Percentiles rank a stretch among this genome's conserved stretches.
phyloP scores from a whole-genome alignment of 2,329 filamentous ascomycete genomes.

The Colletotrichum lentis region DNA sequence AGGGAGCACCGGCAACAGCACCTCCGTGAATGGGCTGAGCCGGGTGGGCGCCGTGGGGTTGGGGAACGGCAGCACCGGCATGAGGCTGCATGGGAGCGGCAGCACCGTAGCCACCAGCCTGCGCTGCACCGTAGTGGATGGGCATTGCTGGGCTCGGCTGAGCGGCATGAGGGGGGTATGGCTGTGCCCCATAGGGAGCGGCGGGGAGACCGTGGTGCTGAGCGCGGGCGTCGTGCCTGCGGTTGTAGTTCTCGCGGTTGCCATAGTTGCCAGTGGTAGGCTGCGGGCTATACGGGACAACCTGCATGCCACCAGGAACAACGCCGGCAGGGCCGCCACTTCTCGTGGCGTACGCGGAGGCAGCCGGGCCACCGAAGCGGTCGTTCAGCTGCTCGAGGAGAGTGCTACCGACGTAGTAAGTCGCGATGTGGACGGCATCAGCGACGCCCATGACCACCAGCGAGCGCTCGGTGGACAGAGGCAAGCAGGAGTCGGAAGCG shows the following conservation, averaged over 20 bases:
- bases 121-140: conserved; percentile 76
- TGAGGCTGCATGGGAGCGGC: conserved; percentile 82
- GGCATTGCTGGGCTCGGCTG: conserved; percentile 70
- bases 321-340: conserved; percentile 93
- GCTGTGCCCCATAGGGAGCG: conserved; percentile 74
- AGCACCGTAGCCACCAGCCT: conserved; percentile 77
- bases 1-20: conserved; percentile 75
- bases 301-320: conserved; percentile 97
- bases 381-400: conserved; percentile 96
- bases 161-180: conserved; percentile 73
- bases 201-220: conserved; percentile 74
- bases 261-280: conserved; percentile 92
- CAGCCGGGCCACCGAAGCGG: conserved; percentile 92
- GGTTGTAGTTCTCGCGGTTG: conserved; percentile 82
- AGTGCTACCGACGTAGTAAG: conserved; percentile 98
- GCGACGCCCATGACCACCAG: conserved; percentile 97
- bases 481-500: conserved; percentile 92
- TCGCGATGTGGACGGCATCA: conserved; percentile 97
- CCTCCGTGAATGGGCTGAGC: conserved; percentile 76
- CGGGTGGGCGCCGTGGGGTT: conserved; percentile 61
- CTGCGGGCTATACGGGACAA: conserved; percentile 96
- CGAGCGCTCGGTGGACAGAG: conserved; percentile 95
- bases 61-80: conserved; percentile 65
- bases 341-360: conserved; percentile 96
- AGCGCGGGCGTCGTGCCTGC: conserved; percentile 75